phyloP scores from a whole-genome alignment of 306 rosid species.

The Coriaria nepalensis region DNA sequence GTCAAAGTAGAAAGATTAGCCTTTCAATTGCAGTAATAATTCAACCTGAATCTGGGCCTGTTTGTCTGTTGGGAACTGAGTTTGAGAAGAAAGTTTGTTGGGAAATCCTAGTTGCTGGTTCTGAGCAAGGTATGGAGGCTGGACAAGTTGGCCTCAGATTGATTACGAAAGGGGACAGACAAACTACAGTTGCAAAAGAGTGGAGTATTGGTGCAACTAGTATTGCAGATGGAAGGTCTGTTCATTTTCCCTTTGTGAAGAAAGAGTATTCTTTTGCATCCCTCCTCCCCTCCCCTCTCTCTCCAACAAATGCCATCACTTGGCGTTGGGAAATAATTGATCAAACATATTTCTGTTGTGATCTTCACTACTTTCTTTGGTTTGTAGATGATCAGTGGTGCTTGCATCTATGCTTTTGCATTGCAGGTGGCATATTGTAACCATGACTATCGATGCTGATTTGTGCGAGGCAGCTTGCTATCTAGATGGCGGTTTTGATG shows the following conservation, averaged over 20 bases:
- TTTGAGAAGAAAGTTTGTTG: constrained; percentile 82
- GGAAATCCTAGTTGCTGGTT: constrained; percentile 97
- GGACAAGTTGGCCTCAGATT: constrained; percentile 98
- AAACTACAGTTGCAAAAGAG: constrained; percentile 82
- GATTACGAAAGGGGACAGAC: constrained; percentile 95
- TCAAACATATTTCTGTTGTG: not conserved
- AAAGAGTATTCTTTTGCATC: constrained; percentile 3
- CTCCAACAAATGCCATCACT: not conserved
- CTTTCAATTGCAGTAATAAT: constrained; percentile 81
- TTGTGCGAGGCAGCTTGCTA: constrained; percentile 91
- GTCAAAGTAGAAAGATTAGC: constrained; percentile 74
- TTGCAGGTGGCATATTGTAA: constrained; percentile 97
- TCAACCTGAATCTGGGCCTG: constrained; percentile 97
- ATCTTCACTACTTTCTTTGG: not conserved
- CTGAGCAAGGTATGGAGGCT: constrained; percentile 98
- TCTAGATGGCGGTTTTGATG: constrained; percentile 94
- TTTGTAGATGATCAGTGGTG: constrained; percentile 7
- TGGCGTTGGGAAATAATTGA: constrained; percentile 1
- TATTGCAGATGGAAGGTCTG: constrained; percentile 97
- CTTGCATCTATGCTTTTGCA: constrained; percentile 11
- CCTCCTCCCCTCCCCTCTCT: not conserved
- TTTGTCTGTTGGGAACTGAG: constrained; percentile 91
- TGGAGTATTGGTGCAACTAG: constrained; percentile 92
- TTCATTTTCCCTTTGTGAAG: constrained; percentile 12
- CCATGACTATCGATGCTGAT: constrained; percentile 92